phyloP scores from a whole-genome alignment of 169 alveolate species.

The Eimeria sp. region DNA sequence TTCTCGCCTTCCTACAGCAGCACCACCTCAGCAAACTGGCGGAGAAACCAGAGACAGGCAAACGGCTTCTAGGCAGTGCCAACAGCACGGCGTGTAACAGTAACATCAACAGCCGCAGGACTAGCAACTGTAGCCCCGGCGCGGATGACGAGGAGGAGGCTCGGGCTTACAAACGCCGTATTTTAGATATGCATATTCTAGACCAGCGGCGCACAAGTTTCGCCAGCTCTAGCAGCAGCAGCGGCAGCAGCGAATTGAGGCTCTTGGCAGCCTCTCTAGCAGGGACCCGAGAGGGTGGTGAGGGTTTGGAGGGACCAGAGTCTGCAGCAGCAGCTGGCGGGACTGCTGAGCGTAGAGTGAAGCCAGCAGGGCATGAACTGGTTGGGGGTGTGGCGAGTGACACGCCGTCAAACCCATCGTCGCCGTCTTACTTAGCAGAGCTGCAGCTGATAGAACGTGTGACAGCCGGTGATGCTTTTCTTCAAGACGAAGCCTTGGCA shows the following conservation, averaged over 20 bases:
- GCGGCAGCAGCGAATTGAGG: constrained; percentile 65
- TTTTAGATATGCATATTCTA: constrained; percentile 24
- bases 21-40: constrained; percentile 26
- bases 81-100: constrained; percentile 68
- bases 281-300: constrained; percentile 24
- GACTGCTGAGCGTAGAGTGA: not conserved
- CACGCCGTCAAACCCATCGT: constrained; percentile 58
- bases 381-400: constrained; percentile 23
- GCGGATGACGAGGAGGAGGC: constrained; percentile 61
- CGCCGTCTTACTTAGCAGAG: constrained; percentile 62
- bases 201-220: constrained; percentile 63
- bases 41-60: constrained; percentile 25
- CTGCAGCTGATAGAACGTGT: constrained; percentile 73
- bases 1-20: constrained; percentile 56
- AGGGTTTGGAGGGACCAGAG: not conserved
- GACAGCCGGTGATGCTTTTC: not conserved
- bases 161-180: constrained; percentile 55
- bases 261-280: constrained; percentile 34
- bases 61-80: constrained; percentile 61
- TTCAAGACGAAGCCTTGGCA: constrained; percentile 22
- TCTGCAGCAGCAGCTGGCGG: not conserved
- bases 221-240: constrained; percentile 65
- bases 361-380: not conserved
- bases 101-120: constrained; percentile 70
- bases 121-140: constrained; percentile 67